phyloP scores from a whole-genome alignment of 78 protist genomes.

The Speleostelium caveatum region DNA sequence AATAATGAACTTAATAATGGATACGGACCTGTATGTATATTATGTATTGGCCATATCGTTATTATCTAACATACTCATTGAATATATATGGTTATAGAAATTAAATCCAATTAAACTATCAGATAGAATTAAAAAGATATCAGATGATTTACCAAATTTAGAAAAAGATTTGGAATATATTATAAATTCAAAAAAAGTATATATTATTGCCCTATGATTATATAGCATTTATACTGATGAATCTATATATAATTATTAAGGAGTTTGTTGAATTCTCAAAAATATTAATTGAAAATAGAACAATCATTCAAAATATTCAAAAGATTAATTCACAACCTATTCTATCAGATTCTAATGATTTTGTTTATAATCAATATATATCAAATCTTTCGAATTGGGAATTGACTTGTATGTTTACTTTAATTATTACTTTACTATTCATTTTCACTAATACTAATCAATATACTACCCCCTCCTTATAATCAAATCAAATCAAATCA shows the following conservation, averaged over 20 bases:
- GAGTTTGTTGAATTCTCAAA: background rate
- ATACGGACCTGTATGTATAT: background rate
- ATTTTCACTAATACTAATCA: conserved; percentile 89
- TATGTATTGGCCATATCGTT: background rate
- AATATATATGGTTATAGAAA: too few relatives aligned
- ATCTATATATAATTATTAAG: background rate
- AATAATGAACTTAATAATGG: background rate
- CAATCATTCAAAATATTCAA: background rate
- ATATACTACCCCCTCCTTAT: conserved; percentile 16
- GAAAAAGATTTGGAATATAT: background rate
- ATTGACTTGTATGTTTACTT: too few relatives aligned
- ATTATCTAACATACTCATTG: too few relatives aligned
- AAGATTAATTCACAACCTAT: background rate
- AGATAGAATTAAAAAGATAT: background rate
- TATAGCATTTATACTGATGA: background rate
- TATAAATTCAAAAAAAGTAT: background rate
- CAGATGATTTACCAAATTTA: background rate
- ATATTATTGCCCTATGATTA: background rate
- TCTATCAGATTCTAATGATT: background rate
- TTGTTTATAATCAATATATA: background rate
- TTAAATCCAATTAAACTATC: background rate
- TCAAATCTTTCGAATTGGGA: background rate
- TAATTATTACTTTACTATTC: too few relatives aligned
- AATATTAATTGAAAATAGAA: background rate
- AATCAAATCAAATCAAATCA: conserved; percentile 12